Evolutionary conservation across 805 yeast genomes (phyloP), one percentile per base, ranked within the genome.

Genomic region (Sugiyamaella mastotermitis): DNA sequence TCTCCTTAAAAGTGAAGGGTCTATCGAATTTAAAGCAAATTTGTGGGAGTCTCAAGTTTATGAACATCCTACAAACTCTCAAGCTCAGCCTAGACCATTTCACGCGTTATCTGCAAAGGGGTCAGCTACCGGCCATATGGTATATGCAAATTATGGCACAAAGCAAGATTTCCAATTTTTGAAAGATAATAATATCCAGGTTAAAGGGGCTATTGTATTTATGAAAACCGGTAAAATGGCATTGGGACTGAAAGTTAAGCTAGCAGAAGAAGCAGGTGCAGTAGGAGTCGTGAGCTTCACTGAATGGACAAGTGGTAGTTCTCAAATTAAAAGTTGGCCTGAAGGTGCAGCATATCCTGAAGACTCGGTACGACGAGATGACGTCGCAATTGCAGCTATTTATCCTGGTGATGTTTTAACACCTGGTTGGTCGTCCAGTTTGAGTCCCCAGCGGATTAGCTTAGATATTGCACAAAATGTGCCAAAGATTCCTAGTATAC

Each of bases 371-470:
- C 74, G 73, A 50, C 66, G 73, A 34, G 69, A 65, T 3, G 43
- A 51, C 27, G 45, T 56, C 11, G 63, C 54, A 1, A 32, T 48
- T 10, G 31, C 51, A 4, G 53, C 54, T 0, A 58, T 74, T 24
- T 72, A 75, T 41, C 74, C 90, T 1, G 97, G 97, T 6, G 92
- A 87, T 56, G 73, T 86, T 3, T 55, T 83, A 24, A 71, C 83
- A 2, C 94, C 95, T 0, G 95, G 94, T 1, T 77, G 81, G 78
- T 66, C 80, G 0, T 62, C 73, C 16, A 62, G 62, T 27, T 64
- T 62, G 16, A 57, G 58, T 39, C 60, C 60, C 31, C 64, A 64
- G 11, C 64, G 67, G 39, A 53, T 65, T 13, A 61, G 58, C 10
- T 62, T 76, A 62, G 24, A 38, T 15, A 58, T 65, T 5, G 68